Evolutionary conservation across 306 rosid species (phyloP).

Genomic region (Cicer yamashitae): DNA sequence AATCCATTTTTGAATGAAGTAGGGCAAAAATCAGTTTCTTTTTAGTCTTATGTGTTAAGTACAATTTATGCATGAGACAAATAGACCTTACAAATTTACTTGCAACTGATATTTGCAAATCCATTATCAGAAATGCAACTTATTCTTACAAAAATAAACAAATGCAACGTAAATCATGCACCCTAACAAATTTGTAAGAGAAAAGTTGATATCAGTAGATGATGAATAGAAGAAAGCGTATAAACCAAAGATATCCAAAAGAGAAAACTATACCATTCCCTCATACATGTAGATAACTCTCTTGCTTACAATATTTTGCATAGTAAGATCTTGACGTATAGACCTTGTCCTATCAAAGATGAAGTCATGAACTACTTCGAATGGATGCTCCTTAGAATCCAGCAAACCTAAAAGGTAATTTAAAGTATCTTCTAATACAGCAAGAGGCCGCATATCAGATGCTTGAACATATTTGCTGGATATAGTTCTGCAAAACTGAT

Average conservation of each 20-base stretch:
- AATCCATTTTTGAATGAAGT: too few relatives aligned
- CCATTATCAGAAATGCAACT: background rate
- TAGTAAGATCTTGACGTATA: slow-evolving; percentile 88
- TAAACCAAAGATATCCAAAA: slow-evolving; percentile 14
- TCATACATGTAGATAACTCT: slow-evolving; percentile 75
- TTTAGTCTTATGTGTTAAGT: background rate
- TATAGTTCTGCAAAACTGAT: slow-evolving; percentile 91
- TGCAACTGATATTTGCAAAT: slow-evolving; percentile 33
- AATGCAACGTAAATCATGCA: slow-evolving; percentile 12
- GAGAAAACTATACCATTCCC: slow-evolving; percentile 67
- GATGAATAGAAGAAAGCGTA: slow-evolving; percentile 27
- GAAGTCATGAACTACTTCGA: slow-evolving; percentile 87
- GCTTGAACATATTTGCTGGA: slow-evolving; percentile 62
- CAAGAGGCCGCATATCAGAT: slow-evolving; percentile 82
- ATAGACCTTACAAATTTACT: slow-evolving; percentile 9
- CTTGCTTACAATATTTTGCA: slow-evolving; percentile 70
- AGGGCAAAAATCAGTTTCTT: background rate
- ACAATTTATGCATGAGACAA: slow-evolving; percentile 3
- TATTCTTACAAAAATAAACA: background rate
- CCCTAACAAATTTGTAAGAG: background rate
- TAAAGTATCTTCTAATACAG: slow-evolving; percentile 76
- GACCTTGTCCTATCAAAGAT: slow-evolving; percentile 93
- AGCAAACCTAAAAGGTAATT: slow-evolving; percentile 63
- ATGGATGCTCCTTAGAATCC: slow-evolving; percentile 64
- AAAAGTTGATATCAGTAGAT: slow-evolving; percentile 15